Evolutionary conservation across 2,329 filamentous ascomycete species (phyloP).

Genomic region (Corniculantispora saksenae): DNA sequence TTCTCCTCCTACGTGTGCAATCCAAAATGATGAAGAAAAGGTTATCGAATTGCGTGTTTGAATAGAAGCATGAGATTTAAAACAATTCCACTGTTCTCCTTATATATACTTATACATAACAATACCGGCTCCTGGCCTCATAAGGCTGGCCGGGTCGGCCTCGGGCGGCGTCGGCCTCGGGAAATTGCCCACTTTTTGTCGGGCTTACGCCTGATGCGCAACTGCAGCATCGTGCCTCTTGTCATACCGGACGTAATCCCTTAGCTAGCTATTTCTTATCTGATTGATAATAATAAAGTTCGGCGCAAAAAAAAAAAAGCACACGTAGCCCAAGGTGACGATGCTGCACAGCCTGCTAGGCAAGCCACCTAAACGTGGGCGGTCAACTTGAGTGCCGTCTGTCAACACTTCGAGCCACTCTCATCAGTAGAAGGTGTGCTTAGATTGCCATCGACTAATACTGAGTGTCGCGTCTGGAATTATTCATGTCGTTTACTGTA

Average conservation of each 20-base stretch:
- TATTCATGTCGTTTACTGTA: no score
- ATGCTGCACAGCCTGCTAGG: no score
- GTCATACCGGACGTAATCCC: neutral
- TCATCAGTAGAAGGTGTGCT: no score
- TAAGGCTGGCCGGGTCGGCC: neutral
- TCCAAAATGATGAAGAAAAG: neutral
- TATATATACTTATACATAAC: constrained; percentile 6
- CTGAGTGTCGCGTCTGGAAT: no score
- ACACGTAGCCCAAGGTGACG: no score
- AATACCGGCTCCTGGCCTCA: neutral
- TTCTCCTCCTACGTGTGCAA: neutral
- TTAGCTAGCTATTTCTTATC: neutral
- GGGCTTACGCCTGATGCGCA: neutral
- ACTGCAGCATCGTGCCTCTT: neutral
- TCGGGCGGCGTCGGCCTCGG: constrained; percentile 3
- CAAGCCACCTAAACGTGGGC: no score
- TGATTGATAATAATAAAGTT: no score
- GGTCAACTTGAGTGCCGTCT: no score
- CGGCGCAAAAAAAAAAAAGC: no score
- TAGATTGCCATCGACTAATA: no score
- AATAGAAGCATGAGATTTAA: neutral
- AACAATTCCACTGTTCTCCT: neutral
- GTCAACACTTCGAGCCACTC: no score
- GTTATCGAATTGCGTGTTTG: neutral
- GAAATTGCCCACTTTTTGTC: constrained; percentile 12